Evolutionary conservation across 371 early-diverging fungal species (phyloP).

Genomic region (Mucor piriformis): DNA sequence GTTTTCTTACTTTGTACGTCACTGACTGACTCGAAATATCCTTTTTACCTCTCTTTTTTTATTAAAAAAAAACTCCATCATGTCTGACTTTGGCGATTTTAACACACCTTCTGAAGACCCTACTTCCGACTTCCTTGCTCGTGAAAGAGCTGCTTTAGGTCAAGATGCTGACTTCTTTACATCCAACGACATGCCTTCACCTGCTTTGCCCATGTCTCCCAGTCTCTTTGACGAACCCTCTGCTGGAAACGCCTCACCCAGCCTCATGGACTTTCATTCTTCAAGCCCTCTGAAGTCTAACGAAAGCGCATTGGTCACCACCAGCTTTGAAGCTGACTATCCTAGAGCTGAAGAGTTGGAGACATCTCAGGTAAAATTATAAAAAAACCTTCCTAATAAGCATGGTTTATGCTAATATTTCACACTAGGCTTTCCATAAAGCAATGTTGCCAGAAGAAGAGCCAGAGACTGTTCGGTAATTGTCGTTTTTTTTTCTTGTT

Average conservation of each 20-base stretch:
- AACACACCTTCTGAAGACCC: constrained; percentile 68
- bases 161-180: constrained; percentile 74
- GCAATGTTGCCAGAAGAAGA: constrained; percentile 57
- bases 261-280: constrained; percentile 1
- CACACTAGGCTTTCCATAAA: constrained; percentile 47
- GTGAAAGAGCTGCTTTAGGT: constrained; percentile 87
- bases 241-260: neutral
- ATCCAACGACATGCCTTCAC: constrained; percentile 28
- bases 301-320: constrained; percentile 19
- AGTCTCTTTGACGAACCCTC: constrained; percentile 9
- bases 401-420: neutral
- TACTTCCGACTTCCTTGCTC: constrained; percentile 89
- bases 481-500: too few relatives aligned
- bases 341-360: constrained; percentile 56
- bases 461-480: constrained; percentile 62
- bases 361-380: constrained; percentile 45
- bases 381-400: neutral
- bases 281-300: constrained; percentile 8
- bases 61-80: constrained; percentile 13
- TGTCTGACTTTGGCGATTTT: constrained; percentile 65
- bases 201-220: constrained; percentile 10
- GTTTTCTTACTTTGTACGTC: too few relatives aligned
- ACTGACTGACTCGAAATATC: neutral
- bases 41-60: neutral
- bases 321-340: constrained; percentile 45